Evolutionary conservation across 139 green algal species (phyloP), one percentile per base, ranked within the genome.

Genomic region (Coelastrella sp.): DNA sequence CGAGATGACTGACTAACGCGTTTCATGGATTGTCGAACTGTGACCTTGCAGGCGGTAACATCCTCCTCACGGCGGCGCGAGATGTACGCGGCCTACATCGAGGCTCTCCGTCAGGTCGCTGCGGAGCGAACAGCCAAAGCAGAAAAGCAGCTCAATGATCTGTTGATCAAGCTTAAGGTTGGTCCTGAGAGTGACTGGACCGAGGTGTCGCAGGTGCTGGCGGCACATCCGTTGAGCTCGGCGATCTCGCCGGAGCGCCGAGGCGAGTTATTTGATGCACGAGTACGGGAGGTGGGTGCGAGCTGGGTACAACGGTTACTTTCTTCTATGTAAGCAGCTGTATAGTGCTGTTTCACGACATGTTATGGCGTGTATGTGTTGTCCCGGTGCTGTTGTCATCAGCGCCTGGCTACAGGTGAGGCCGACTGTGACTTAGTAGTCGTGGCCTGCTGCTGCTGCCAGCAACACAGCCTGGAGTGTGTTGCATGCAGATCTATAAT

Each of bases 81-180:
- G 92, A 87, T 94, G 72, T 91, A 92, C 59, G 85, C 91, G 17
- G 89, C 92, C 19, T 92, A 91, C 76, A 19, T 74, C 9, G 80
- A 86, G 27, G 88, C 88, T 0, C 76, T 86, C 22, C 65, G 56
- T 25, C 88, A 91, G 66, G 88, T 91, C 9, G 88, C 65, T 5
- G 78, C 76, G 27, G 27, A 78, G 6, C 59, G 75, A 14, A 20
- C 7, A 11, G 63, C 20, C 0, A 78, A 87, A 11, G 87, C 87
- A 1, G 78, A 91, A 27, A n/a, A 65, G 11, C 49, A 58, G 27
- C 72, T 91, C 25, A 25, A 14, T 8, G 25, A 68, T 8, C 27
- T 91, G 63, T 63, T 91, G 24, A 65, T 59, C 11, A 90, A 84
- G 85, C 85, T 90, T 4, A 90, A 90, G 7, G 85, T 90, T 5